Base-by-base conservation (phyloP, 306 rosid genomes). In the Alnus glutinosa region DNA sequence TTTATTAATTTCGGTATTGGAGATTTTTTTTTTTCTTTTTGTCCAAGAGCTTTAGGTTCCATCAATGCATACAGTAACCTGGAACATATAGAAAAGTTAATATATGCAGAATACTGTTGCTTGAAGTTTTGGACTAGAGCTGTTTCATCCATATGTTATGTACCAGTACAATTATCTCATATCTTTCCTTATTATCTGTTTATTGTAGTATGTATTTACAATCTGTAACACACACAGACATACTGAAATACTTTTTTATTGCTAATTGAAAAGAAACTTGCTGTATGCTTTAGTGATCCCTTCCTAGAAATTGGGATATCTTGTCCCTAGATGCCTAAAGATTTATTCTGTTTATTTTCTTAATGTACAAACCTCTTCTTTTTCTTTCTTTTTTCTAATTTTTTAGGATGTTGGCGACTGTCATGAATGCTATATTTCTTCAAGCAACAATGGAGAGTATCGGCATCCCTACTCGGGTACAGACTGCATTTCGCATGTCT, bases 401-500 rank as follows among this genome's bases (percentile, higher is more conserved):
- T 23, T 23, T 23, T 71, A 95, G 98, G 86, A 95, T 95, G 98
- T 87, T 95, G 92, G 98, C 98, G 51, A 91, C 98, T 7, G 98
- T 95, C 66, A 95, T 93, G 99, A 95, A 95, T 84, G 94, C 98
- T 59, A 95, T 95, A 85, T 95, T 87, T 88, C 99, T 95, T 80
- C 99, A 95, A 89, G 97, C 99, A 67, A 95, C 99, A n/a, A 95
- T 93, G 99, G 99, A 95, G 85, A 95, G 99, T 73, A 91, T 95
- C 15, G 97, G 98, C 79, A 91, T 95, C 82, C 99, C 99, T 67
- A 95, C 99, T 16, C 86, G 99, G 81, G 99, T 93, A 64, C 99
- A 95, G 94, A 95, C 99, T 48, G 99, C 99, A 39, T 95, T 95
- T 77, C 91, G 97, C 9, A 95, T 95, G 97, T 89, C 99, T 1